Evolutionary conservation across 129 eudicot genomes (phyloP), one percentile per base, ranked within the genome.

Genomic region (Saposhnikovia divaricata): DNA sequence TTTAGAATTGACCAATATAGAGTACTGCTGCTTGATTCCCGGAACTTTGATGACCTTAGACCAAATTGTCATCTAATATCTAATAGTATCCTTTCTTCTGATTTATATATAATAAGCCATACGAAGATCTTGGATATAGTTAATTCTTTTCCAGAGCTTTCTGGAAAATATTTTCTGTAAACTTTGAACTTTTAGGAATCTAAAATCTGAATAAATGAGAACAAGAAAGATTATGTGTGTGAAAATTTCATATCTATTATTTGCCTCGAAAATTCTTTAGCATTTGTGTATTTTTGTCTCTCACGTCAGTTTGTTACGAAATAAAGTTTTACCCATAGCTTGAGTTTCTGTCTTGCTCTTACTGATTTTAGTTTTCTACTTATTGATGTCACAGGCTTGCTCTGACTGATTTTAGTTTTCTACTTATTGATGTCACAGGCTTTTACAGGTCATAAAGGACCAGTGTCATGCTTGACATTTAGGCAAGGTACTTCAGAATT

Each of bases 401-500:
- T 81, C 14, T 53, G 40, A 19, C 47, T 25, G 16, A 19, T 4
- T 72, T 6, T 50, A 61, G 83, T 51, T 83, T 73, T 47, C 51
- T 23, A 18, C 38, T 44, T 21, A 57, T 55, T 13, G 55, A 21
- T 63, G 45, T 81, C 87, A 69, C 92, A 96, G 99, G 98, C 98
- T 80, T 96, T 96, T 89, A 87, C 89, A 0, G 99, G 99, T 57
- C 99, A 96, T 75, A 89, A 86, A 87, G 97, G 96, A 51, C 91
- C 98, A 19, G 96, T 96, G 9, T 96, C 99, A 10, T 90, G 99
- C 85, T 88, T 96, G 84, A 80, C 96, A n/a, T 95, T 95, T 75
- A 88, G 99, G 80, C 94, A 90, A 85, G 98, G 97, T 77, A 90
- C 96, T 84, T 66, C 97, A 74, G 99, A 95, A 75, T 81, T 95